Evolutionary conservation across 495 filamentous ascomycete species (phyloP).

Genomic region (Hypoxylon fragiforme): DNA sequence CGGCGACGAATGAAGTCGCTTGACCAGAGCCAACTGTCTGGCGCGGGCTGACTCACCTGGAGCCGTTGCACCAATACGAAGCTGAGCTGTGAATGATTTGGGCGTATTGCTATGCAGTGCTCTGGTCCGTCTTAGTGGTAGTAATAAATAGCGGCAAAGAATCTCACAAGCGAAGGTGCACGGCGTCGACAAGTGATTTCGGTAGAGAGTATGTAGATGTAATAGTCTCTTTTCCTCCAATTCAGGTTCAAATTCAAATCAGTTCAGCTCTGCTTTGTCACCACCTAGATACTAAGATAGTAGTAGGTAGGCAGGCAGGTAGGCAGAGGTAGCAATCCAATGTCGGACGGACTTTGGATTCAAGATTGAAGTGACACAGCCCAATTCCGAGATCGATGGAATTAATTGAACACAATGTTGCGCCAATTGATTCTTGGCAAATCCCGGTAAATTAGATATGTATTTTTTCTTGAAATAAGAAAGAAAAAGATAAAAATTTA

Average conservation of each 20-base stretch:
- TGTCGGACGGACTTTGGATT: neutral
- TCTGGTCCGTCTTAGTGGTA: slow-evolving; percentile 13
- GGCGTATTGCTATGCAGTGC: slow-evolving; percentile 7
- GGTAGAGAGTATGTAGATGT: slow-evolving; percentile 15
- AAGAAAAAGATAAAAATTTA: too few species aligned
- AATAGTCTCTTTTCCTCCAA: too few species aligned
- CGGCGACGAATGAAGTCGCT: slow-evolving; percentile 23
- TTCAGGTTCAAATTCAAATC: too few species aligned
- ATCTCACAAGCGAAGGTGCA: slow-evolving; percentile 18
- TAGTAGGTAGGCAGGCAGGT: neutral
- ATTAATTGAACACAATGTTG: slow-evolving; percentile 29
- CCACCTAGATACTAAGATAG: too few species aligned
- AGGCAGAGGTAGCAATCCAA: too few species aligned
- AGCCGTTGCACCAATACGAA: slow-evolving; percentile 26
- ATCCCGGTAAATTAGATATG: neutral
- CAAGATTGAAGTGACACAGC: slow-evolving; percentile 15
- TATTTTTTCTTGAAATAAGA: too few species aligned
- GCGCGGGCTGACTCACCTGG: slow-evolving; percentile 37
- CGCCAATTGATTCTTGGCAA: slow-evolving; percentile 16
- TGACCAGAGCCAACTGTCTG: slow-evolving; percentile 23
- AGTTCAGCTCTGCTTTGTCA: slow-evolving; percentile 17
- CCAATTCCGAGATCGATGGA: slow-evolving; percentile 18
- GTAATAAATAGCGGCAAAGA: slow-evolving; percentile 27
- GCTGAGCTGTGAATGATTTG: slow-evolving; percentile 15
- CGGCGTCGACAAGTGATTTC: slow-evolving; percentile 27